A percentile compares a stretch with the other conserved stretches of the same genome.
Conservation (phyloP, 1,284 basidiomycete species). For the Puccinia triticina region DNA sequence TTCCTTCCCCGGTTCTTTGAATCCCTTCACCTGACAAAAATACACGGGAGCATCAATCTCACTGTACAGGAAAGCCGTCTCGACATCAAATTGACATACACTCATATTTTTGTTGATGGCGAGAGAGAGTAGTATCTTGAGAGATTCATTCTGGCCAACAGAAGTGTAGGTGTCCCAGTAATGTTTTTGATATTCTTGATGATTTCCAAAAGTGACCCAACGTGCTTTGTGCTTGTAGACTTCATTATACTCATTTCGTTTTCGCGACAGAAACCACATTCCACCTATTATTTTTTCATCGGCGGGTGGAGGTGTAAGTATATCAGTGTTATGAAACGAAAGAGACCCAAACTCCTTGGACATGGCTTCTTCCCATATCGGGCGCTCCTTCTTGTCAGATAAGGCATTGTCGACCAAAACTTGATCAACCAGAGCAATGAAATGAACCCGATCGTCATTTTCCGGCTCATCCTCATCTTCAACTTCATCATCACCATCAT, state of each 20-base stretch:
- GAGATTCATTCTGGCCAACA: no score
- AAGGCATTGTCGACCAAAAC: not conserved
- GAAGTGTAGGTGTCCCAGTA: no score
- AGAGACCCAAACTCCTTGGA: not conserved
- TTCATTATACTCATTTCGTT: not conserved
- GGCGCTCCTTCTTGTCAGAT: not conserved
- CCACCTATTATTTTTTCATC: slow-evolving; percentile 28
- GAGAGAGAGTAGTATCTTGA: no score
- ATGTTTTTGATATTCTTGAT: no score
- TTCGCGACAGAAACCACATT: slow-evolving; percentile 23
- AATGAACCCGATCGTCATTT: not conserved
- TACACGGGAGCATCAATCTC: no score
- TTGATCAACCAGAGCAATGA: not conserved
- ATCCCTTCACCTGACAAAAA: no score
- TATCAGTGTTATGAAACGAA: not conserved
- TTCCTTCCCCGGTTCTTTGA: not conserved
- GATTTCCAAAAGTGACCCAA: no score
- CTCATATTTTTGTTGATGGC: no score
- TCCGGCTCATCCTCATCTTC: not conserved
- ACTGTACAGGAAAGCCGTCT: no score
- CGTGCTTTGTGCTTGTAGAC: no score
- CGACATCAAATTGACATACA: no score
- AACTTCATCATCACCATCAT: not conserved
- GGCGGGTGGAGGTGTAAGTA: not conserved
- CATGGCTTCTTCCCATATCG: slow-evolving; percentile 19